Percentiles rank a stretch among this genome's conserved stretches.
These are phyloP conservation scores for Myxozyma kluyveri DNA, from an alignment of 805 yeast genomes.

Conservation along the genomic window DNA sequence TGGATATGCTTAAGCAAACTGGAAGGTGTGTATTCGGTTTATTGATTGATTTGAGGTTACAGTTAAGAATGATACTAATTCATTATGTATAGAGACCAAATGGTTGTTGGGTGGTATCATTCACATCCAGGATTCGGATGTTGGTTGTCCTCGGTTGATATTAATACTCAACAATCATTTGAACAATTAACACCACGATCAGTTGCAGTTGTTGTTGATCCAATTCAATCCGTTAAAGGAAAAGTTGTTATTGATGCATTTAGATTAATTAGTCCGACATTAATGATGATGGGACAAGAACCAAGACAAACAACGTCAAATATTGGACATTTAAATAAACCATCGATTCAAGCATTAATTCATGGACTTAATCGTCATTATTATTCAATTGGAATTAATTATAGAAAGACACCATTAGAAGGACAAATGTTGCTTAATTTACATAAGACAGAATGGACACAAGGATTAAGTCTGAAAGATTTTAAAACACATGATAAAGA, in stretches of 20 bases:
- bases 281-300: slow-evolving; percentile 92
- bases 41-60: background rate
- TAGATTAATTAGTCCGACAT: slow-evolving; percentile 82
- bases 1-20: slow-evolving; percentile 98
- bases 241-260: slow-evolving; percentile 98
- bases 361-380: slow-evolving; percentile 97
- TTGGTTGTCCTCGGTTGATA: slow-evolving; percentile 97
- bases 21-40: slow-evolving; percentile 46
- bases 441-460: slow-evolving; percentile 94
- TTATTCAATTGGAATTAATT: slow-evolving; percentile 91
- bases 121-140: slow-evolving; percentile 99
- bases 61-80: background rate
- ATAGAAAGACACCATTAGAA: slow-evolving; percentile 86
- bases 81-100: slow-evolving; percentile 65
- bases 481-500: slow-evolving; percentile 73
- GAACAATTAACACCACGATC: slow-evolving; percentile 94
- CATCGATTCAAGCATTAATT: slow-evolving; percentile 92
- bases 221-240: slow-evolving; percentile 97
- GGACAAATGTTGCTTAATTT: slow-evolving; percentile 90
- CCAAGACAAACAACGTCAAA: slow-evolving; percentile 97
- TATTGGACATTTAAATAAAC: slow-evolving; percentile 91
- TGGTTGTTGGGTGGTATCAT: slow-evolving; percentile 99
- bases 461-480: slow-evolving; percentile 77
- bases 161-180: slow-evolving; percentile 94
- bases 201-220: slow-evolving; percentile 97